Evolutionary conservation across 1,284 basidiomycete species (phyloP).

Genomic region (Sporisorium exsertum): DNA sequence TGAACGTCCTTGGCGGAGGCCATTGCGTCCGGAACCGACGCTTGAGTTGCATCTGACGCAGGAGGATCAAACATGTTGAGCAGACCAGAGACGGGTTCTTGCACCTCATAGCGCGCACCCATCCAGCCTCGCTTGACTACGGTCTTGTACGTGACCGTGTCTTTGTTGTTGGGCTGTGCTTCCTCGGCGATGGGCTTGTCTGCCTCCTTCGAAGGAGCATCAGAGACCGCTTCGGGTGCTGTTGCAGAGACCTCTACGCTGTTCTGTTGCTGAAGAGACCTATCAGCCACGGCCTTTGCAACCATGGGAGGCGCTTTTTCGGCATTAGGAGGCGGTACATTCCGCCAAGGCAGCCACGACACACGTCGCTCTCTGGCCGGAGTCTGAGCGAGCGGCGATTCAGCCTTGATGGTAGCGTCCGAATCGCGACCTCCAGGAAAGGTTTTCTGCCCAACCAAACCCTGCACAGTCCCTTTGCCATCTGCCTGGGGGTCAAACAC

Average conservation of each 20-base stretch:
- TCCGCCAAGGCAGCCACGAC: slow-evolving; percentile 48
- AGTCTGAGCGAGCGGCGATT: slow-evolving; percentile 1
- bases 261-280: neutral
- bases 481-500: slow-evolving; percentile 5
- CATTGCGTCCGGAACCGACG: neutral
- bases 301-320: neutral
- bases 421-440: slow-evolving; percentile 26
- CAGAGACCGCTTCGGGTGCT: neutral
- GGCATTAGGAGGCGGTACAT: slow-evolving; percentile 6
- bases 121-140: slow-evolving; percentile 52
- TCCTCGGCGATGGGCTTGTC: neutral
- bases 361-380: slow-evolving; percentile 21
- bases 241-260: neutral
- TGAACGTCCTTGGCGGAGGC: neutral
- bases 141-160: slow-evolving; percentile 36
- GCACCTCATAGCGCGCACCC: slow-evolving; percentile 44
- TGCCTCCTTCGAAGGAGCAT: neutral
- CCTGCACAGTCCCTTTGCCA: neutral
- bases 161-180: neutral
- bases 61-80: slow-evolving; percentile 12
- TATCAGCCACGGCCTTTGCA: neutral
- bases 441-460: neutral
- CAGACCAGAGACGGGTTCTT: slow-evolving; percentile 23
- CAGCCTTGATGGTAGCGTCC: slow-evolving; percentile 28
- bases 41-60: neutral